Base-by-base conservation (phyloP, 805 yeast genomes). In the Torulaspora maleeae region DNA sequence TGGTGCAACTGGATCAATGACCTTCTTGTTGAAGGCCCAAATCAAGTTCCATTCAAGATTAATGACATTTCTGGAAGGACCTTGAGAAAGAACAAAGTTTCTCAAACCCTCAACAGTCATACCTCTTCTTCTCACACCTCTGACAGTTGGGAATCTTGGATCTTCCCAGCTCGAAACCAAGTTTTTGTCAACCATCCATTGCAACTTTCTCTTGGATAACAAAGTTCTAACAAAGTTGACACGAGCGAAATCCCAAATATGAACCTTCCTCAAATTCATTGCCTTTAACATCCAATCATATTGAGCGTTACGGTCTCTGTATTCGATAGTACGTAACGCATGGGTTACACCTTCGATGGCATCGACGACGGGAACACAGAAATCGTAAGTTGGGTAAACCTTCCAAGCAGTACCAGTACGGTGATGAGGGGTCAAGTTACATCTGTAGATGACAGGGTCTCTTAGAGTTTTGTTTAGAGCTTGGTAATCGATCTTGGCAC, bases 121-220 rank as follows among this genome's bases (percentile, higher is more conserved):
- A 75, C 99, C 99, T 75, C 99, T 86, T 77, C 99, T 83, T 76
- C 97, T 87, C 43, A 91, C 96, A 75, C 99, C 99, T 70, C 98
- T 83, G 32, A 93, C 96, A 38, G 99, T 93, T 57, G 99, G 99
- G 88, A 93, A 93, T 69, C 99, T 80, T 59, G 99, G 99, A 69
- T 93, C 99, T 64, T 93, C 97, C 99, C 99, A 93, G 72, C 88
- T 89, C 19, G 77, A 61, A 48, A 93, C 99, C 59, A 83, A 75
- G 35, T 79, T 74, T 68, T 87, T 84, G 74, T 93, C 98, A 52
- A 93, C 99, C 70, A 93, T 89, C 99, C 99, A 93, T 74, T 95
- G 99, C 65, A 93, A 77, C 76, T 93, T 93, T 75, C 99, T 85
- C 83, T 93, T 93, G 51, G 96, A 88, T 50, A 93, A 75, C 66